Evolutionary conservation across 2,329 filamentous ascomycete genomes (phyloP).

Genomic region (Periglandula ipomoeae): DNA sequence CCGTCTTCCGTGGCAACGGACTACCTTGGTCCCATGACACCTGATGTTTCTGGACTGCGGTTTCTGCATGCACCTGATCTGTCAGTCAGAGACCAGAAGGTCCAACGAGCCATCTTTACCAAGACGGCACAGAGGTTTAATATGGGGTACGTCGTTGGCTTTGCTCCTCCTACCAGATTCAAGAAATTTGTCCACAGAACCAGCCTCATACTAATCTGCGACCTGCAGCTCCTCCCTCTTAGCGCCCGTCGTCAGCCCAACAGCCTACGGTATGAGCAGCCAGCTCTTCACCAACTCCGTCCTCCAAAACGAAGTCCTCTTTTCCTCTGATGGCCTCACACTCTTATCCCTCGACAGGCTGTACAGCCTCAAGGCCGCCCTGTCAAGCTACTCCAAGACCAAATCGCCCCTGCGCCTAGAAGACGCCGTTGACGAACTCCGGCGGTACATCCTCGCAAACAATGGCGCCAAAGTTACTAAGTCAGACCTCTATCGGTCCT

Average conservation of each 20-base stretch:
- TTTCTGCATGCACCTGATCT: conserved; percentile 40
- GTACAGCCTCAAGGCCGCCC: conserved; percentile 54
- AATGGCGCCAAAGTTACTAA: conserved; percentile 40
- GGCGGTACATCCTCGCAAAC: conserved; percentile 47
- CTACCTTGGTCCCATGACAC: conserved; percentile 20
- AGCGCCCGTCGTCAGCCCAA: conserved; percentile 32
- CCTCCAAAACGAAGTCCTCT: conserved; percentile 51
- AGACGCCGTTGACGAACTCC: conserved; percentile 54
- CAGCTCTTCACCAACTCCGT: conserved; percentile 48
- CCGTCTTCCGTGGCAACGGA: conserved; percentile 27
- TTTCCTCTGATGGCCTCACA: conserved; percentile 49
- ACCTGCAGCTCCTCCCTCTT: conserved; percentile 28
- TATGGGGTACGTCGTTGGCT: conserved; percentile 31
- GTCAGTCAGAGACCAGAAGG: conserved; percentile 36
- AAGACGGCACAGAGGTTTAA: conserved; percentile 41
- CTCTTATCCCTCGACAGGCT: conserved; percentile 52
- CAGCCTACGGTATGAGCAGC: conserved; percentile 35
- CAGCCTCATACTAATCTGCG: no score
- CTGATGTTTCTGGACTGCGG: conserved; percentile 37
- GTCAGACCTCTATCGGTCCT: conserved; percentile 43
- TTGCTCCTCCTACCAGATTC: no score
- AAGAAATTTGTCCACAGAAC: not conserved
- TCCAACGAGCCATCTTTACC: conserved; percentile 36
- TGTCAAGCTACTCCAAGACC: conserved; percentile 46
- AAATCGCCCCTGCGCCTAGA: conserved; percentile 38